These are phyloP conservation scores for Bipolaris zeicola DNA, from an alignment of 2,329 filamentous ascomycete genomes.

Conservation along the genomic window DNA sequence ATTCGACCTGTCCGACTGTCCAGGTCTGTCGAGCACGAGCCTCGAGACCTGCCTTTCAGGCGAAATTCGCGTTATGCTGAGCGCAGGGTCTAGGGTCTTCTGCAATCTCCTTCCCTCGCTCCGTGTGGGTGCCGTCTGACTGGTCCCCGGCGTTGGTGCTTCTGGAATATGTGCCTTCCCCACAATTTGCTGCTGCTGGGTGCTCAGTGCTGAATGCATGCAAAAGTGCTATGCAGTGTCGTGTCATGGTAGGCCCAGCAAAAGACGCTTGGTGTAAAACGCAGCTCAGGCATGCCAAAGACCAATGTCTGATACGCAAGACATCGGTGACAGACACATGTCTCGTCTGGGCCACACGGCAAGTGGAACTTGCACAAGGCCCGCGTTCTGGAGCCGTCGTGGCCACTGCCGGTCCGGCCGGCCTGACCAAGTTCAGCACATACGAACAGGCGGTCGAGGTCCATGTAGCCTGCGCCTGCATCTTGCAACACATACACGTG, in stretches of 20 bases:
- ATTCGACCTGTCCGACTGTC: slow-evolving; percentile 29
- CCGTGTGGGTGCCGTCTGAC: slow-evolving; percentile 29
- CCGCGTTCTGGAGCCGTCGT: slow-evolving; percentile 41
- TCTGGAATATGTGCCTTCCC: slow-evolving; percentile 36
- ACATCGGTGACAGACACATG: slow-evolving; percentile 23
- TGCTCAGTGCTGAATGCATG: slow-evolving; percentile 25
- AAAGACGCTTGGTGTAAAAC: slow-evolving; percentile 21
- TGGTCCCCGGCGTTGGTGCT: slow-evolving; percentile 40
- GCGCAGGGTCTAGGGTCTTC: slow-evolving; percentile 30
- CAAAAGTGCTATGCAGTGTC: slow-evolving; percentile 29
- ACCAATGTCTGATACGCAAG: slow-evolving; percentile 12
- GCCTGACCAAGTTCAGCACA: slow-evolving; percentile 5
- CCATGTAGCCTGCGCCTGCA: slow-evolving; percentile 14
- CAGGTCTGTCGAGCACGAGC: slow-evolving; percentile 32
- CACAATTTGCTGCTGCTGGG: slow-evolving; percentile 36
- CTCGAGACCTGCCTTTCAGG: slow-evolving; percentile 25
- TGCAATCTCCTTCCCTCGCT: slow-evolving; percentile 27
- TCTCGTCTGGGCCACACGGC: slow-evolving; percentile 39
- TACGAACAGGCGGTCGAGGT: slow-evolving; percentile 18
- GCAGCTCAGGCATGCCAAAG: slow-evolving; percentile 28
- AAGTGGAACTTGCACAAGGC: slow-evolving; percentile 39
- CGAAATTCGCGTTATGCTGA: slow-evolving; percentile 42
- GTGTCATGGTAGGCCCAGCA: slow-evolving; percentile 31
- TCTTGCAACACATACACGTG: slow-evolving; percentile 11
- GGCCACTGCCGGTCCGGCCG: slow-evolving; percentile 24